Percentiles rank a stretch among this genome's conserved stretches.
Conservation (phyloP, 768 basidiomycete genomes). For the Roridomyces roridus region DNA sequence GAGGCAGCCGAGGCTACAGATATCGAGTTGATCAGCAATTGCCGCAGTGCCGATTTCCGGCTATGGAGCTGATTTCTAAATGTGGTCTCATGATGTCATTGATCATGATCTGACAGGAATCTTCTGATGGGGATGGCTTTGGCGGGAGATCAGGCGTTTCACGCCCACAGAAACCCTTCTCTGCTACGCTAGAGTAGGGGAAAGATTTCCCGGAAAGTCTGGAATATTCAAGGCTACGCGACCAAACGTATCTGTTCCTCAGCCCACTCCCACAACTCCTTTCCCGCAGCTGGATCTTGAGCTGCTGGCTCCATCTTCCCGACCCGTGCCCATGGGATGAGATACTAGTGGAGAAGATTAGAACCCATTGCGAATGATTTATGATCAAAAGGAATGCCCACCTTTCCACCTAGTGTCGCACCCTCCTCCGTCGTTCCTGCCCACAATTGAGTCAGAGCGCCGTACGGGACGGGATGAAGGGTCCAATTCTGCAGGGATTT, state of each 20-base stretch:
- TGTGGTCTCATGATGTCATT: too few relatives aligned
- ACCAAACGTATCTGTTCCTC: constrained; percentile 44
- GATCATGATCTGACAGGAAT: too few relatives aligned
- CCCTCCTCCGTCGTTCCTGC: constrained; percentile 54
- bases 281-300: constrained; percentile 37
- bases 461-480: constrained; percentile 39
- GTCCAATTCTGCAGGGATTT: constrained; percentile 3
- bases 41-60: too few relatives aligned
- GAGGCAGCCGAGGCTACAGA: too few relatives aligned
- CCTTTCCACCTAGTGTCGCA: constrained; percentile 51
- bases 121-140: too few relatives aligned
- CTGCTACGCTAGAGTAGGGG: too few relatives aligned
- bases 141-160: too few relatives aligned
- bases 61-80: too few relatives aligned
- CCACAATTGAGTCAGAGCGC: constrained; percentile 56
- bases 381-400: constrained; percentile 21
- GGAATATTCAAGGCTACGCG: too few relatives aligned
- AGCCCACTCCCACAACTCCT: constrained; percentile 47
- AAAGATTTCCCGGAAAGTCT: too few relatives aligned
- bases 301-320: constrained; percentile 28
- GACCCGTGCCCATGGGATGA: constrained; percentile 51
- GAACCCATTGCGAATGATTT: not conserved
- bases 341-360: constrained; percentile 34
- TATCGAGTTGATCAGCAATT: too few relatives aligned
- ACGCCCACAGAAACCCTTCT: too few relatives aligned